Evolutionary conservation across 2,329 filamentous ascomycete species (phyloP).

Genomic region (Cladosporium sp.): DNA sequence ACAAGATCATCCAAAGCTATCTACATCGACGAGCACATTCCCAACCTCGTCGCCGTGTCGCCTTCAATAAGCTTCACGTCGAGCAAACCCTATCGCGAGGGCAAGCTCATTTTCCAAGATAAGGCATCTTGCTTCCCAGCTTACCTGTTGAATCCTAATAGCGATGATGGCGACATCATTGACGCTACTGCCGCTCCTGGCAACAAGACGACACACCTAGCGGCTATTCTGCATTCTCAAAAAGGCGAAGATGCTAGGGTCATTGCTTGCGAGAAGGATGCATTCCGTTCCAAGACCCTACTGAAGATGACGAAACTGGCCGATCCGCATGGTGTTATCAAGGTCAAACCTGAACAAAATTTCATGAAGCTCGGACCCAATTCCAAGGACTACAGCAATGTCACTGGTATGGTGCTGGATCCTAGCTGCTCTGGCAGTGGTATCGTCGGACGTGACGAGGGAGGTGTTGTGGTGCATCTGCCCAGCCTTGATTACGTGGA

Average conservation of each 20-base stretch:
- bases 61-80: constrained; percentile 68
- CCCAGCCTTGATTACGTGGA: constrained; percentile 31
- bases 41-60: constrained; percentile 76
- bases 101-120: constrained; percentile 85
- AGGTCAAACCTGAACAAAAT: constrained; percentile 70
- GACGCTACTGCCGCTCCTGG: constrained; percentile 93
- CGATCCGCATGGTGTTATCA: constrained; percentile 63
- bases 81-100: constrained; percentile 67
- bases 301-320: constrained; percentile 80
- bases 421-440: constrained; percentile 95
- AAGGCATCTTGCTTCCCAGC: constrained; percentile 97
- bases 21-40: constrained; percentile 75
- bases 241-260: constrained; percentile 46
- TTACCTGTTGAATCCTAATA: constrained; percentile 69
- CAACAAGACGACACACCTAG: constrained; percentile 94
- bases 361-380: constrained; percentile 72
- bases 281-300: constrained; percentile 66
- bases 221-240: constrained; percentile 61
- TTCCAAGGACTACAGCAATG: constrained; percentile 58
- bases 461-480: constrained; percentile 60
- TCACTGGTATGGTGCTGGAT: constrained; percentile 80
- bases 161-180: constrained; percentile 71
- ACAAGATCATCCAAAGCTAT: constrained; percentile 45
- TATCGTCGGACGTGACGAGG: constrained; percentile 82
- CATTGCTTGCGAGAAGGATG: constrained; percentile 76